These are phyloP conservation scores for Parsonsia alboflavescens DNA, from an alignment of 257 asterid genomes.

Conservation along the genomic window DNA sequence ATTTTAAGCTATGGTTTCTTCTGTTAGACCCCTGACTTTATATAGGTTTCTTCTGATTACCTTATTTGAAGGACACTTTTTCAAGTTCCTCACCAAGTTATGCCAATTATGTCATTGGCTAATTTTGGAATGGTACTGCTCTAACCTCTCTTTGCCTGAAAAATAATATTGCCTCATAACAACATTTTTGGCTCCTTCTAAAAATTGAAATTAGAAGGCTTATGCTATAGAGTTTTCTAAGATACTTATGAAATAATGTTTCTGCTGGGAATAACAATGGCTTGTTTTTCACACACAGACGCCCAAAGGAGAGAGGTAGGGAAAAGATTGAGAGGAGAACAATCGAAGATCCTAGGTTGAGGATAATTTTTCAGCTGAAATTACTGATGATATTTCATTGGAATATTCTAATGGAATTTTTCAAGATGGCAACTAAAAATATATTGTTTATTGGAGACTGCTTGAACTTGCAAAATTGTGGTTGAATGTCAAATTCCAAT, in stretches of 20 bases:
- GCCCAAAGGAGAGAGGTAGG: neutral
- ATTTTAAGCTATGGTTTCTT: neutral
- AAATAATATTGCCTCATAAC: neutral
- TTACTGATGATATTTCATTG: neutral
- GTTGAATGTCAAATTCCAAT: neutral
- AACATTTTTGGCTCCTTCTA: neutral
- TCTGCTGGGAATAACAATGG: neutral
- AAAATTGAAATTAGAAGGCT: neutral
- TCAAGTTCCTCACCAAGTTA: neutral
- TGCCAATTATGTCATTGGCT: neutral
- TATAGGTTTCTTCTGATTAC: neutral
- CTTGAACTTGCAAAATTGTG: neutral
- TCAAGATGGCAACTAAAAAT: neutral
- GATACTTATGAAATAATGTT: neutral
- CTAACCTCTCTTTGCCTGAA: neutral
- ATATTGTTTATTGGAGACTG: neutral
- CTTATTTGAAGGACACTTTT: neutral
- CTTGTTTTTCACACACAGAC: neutral
- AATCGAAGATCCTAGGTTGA: neutral
- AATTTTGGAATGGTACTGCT: neutral
- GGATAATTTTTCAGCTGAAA: neutral
- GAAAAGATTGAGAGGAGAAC: neutral
- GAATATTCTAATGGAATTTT: neutral
- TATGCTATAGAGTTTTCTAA: neutral
- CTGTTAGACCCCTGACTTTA: neutral